phyloP scores from a whole-genome alignment of 805 yeast genomes.

The Saturnispora gosingensis region DNA sequence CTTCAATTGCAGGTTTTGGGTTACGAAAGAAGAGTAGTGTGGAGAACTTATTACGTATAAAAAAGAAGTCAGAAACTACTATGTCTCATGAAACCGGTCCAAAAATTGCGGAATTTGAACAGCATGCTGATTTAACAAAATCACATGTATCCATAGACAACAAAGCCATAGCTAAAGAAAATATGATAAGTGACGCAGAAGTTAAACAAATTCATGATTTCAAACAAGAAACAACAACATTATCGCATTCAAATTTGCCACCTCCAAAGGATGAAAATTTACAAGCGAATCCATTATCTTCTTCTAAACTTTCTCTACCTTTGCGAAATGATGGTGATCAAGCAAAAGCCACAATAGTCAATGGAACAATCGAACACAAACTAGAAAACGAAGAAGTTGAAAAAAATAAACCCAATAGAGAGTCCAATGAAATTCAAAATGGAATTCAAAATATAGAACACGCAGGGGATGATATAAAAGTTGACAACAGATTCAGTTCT shows the following conservation, averaged over 20 bases:
- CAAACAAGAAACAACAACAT: not conserved
- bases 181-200: not conserved
- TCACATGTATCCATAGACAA: not conserved
- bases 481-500: too few species aligned
- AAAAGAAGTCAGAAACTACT: not conserved
- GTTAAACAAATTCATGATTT: not conserved
- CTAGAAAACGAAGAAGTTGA: not conserved
- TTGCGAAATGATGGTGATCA: not conserved
- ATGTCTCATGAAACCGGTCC: not conserved
- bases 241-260: not conserved
- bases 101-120: not conserved
- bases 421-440: too few species aligned
- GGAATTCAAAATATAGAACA: too few species aligned
- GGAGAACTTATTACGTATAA: not conserved
- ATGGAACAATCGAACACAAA: not conserved
- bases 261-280: not conserved
- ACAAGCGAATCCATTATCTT: constrained; percentile 1
- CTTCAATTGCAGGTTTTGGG: not conserved
- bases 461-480: too few species aligned
- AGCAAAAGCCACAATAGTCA: not conserved
- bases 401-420: too few species aligned
- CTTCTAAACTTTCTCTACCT: not conserved
- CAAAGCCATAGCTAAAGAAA: not conserved
- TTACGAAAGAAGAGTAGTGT: constrained; percentile 2
- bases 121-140: not conserved